phyloP scores from a whole-genome alignment of 768 basidiomycete species.

The Clavulina sp. region DNA sequence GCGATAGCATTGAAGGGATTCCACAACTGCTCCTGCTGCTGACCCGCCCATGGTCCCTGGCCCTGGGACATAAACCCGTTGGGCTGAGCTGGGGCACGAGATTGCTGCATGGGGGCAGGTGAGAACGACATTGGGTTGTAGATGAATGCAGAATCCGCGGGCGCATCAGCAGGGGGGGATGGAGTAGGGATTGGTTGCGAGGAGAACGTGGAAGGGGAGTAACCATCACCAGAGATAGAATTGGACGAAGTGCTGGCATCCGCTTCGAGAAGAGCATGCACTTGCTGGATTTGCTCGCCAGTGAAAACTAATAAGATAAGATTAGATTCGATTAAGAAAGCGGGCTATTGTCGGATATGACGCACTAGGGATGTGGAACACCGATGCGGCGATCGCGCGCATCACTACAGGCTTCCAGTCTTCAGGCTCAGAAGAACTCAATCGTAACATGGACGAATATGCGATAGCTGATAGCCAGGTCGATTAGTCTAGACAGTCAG shows the following conservation, averaged over 20 bases:
- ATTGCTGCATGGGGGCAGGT: no score
- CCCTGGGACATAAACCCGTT: no score
- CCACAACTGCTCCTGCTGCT: neutral
- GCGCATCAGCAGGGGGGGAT: neutral
- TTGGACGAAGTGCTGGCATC: no score
- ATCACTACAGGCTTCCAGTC: neutral
- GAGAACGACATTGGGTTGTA: neutral
- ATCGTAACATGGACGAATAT: neutral
- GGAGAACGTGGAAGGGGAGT: no score
- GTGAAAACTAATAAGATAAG: neutral
- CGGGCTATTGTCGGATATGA: no score
- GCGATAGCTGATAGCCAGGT: neutral
- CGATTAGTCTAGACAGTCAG: neutral
- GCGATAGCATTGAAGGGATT: neutral
- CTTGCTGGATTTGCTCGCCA: neutral
- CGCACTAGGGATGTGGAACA: neutral
- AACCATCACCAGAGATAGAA: no score
- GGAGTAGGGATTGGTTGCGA: no score
- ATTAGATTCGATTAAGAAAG: neutral
- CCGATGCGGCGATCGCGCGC: neutral
- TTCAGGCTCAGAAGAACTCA: neutral
- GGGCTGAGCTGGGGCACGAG: no score
- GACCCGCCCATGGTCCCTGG: no score
- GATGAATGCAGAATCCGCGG: neutral
- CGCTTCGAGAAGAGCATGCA: neutral